Conservation (phyloP, 345 rosid genomes). For the Rhizophora apiculata region DNA sequence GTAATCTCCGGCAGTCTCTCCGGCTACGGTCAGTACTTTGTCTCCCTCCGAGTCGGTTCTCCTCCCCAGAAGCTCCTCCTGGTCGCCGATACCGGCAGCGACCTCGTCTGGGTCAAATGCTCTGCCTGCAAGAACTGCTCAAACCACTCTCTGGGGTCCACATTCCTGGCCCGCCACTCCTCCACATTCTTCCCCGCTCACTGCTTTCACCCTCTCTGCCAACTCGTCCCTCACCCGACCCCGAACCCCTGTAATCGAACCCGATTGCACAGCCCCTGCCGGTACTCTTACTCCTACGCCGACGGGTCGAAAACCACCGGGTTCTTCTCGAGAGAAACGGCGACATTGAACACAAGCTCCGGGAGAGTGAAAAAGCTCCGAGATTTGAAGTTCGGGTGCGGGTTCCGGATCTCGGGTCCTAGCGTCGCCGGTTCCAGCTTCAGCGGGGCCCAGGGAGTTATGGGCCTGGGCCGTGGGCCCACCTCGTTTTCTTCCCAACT, state of each 20-base stretch:
- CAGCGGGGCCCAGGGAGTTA: constrained; percentile 77
- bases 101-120: constrained; percentile 82
- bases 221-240: constrained; percentile 51
- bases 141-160: constrained; percentile 45
- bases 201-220: constrained; percentile 55
- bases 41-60: constrained; percentile 63
- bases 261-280: constrained; percentile 71
- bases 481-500: constrained; percentile 77
- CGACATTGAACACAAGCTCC: constrained; percentile 55
- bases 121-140: constrained; percentile 69
- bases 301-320: constrained; percentile 69
- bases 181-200: constrained; percentile 67
- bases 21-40: constrained; percentile 88
- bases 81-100: constrained; percentile 85
- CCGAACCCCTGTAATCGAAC: constrained; percentile 53
- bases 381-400: constrained; percentile 68
- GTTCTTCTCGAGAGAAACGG: constrained; percentile 60
- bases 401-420: constrained; percentile 69
- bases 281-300: constrained; percentile 63
- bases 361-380: constrained; percentile 36
- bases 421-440: constrained; percentile 61
- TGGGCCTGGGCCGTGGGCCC: constrained; percentile 86
- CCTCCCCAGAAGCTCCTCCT: constrained; percentile 74
- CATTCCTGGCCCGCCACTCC: constrained; percentile 75
- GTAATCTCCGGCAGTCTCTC: constrained; percentile 65